These are phyloP conservation scores for Oenanthe javanica DNA, from an alignment of 140 eudicot species.

Conservation along the genomic window DNA sequence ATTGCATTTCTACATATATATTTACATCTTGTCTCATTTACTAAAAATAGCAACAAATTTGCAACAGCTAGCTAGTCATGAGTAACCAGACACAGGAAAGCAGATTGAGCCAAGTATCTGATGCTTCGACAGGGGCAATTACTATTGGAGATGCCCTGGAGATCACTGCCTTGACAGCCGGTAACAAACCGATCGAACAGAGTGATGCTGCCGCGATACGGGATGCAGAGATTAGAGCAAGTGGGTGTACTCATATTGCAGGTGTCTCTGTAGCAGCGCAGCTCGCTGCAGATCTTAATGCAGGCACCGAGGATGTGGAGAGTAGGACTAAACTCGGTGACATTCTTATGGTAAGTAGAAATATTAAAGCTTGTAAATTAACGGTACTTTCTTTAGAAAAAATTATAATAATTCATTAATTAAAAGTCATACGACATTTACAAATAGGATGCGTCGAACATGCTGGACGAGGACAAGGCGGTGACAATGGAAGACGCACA, in stretches of 20 bases:
- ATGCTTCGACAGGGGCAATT: constrained; percentile 21
- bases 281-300: constrained; percentile 54
- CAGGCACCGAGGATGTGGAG: constrained; percentile 32
- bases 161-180: constrained; percentile 46
- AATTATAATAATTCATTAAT: too few relatives aligned
- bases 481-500: constrained; percentile 78
- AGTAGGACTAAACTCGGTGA: constrained; percentile 47
- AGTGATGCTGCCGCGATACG: constrained; percentile 80
- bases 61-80: not conserved
- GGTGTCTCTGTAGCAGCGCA: constrained; percentile 70
- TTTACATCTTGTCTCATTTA: not conserved
- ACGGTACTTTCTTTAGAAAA: too few relatives aligned
- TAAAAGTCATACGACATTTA: too few relatives aligned
- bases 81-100: not conserved
- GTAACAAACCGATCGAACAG: constrained; percentile 59
- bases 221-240: constrained; percentile 70
- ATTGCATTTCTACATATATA: not conserved
- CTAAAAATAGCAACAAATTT: not conserved
- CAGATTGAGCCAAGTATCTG: not conserved
- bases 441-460: not conserved
- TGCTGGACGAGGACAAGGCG: constrained; percentile 45
- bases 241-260: constrained; percentile 46
- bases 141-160: constrained; percentile 89
- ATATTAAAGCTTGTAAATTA: not conserved
- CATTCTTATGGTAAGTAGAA: constrained; percentile 32